phyloP scores from a whole-genome alignment of 179 eudicot genomes.

The Carnegiea gigantea region DNA sequence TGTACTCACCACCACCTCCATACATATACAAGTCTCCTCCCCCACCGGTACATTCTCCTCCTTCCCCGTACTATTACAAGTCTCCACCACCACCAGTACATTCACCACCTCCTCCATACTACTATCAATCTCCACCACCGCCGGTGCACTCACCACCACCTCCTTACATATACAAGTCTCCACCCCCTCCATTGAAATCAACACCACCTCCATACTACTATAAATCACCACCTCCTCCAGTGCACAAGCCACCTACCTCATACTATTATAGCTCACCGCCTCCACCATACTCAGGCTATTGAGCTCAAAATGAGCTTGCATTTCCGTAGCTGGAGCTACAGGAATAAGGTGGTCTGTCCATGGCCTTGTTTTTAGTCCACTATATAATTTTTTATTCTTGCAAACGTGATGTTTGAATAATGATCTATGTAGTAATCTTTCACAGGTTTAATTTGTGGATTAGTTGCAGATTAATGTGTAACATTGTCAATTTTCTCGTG shows the following conservation, averaged over 20 bases:
- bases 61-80: no score
- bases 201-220: constrained; percentile 12
- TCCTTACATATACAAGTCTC: constrained; percentile 13
- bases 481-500: neutral
- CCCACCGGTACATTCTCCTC: no score
- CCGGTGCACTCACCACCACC: neutral
- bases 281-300: constrained; percentile 14
- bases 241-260: neutral
- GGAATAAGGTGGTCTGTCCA: neutral
- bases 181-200: constrained; percentile 7
- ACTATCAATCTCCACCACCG: neutral
- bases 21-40: no score
- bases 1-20: no score
- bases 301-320: neutral
- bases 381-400: neutral
- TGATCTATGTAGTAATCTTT: neutral
- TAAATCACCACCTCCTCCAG: constrained; percentile 6
- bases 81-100: constrained; percentile 14
- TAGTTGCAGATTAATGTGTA: neutral
- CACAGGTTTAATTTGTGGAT: neutral
- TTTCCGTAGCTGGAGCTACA: neutral
- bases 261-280: constrained; percentile 8
- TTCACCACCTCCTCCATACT: constrained; percentile 9
- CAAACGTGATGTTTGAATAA: neutral
- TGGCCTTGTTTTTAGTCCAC: no score